Evolutionary conservation across 371 early-diverging fungal species (phyloP).

Genomic region (Phascolomyces articulosus): DNA sequence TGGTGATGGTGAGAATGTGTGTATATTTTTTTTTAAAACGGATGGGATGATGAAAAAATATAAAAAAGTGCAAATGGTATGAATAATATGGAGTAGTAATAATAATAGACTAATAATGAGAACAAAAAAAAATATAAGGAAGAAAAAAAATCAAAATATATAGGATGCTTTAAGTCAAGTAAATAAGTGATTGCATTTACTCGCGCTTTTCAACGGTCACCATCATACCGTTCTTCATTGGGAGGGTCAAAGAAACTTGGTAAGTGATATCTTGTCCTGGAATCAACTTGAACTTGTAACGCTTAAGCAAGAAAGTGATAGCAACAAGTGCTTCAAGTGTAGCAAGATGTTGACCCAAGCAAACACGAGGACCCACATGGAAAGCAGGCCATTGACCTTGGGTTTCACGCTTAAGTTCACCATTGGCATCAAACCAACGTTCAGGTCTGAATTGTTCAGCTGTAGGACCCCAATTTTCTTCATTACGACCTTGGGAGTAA

Average conservation of each 20-base stretch:
- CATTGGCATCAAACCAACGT: slow-evolving; percentile 50
- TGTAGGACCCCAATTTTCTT: slow-evolving; percentile 61
- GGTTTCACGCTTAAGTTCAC: slow-evolving; percentile 30
- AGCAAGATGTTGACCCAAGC: slow-evolving; percentile 53
- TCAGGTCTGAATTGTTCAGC: slow-evolving; percentile 63
- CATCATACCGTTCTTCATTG: slow-evolving; percentile 55
- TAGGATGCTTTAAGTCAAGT: too few relatives aligned
- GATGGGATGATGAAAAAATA: too few relatives aligned
- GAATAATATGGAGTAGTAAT: too few relatives aligned
- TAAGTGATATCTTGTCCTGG: slow-evolving; percentile 44
- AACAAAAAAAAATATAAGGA: too few relatives aligned
- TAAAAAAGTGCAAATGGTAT: too few relatives aligned
- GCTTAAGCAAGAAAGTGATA: slow-evolving; percentile 46
- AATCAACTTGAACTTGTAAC: slow-evolving; percentile 45
- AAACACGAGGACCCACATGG: slow-evolving; percentile 54
- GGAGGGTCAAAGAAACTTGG: slow-evolving; percentile 46
- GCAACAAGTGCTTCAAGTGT: slow-evolving; percentile 58
- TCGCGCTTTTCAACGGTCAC: slow-evolving; percentile 37
- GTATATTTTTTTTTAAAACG: too few relatives aligned
- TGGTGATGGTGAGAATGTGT: too few relatives aligned
- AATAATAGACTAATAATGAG: too few relatives aligned
- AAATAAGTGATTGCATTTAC: neutral
- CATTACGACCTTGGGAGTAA: slow-evolving; percentile 55
- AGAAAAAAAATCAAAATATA: too few relatives aligned
- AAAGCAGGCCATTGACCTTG: slow-evolving; percentile 48